Evolutionary conservation across 805 yeast genomes (phyloP), one percentile per base, ranked within the genome.

Genomic region (Candida ovalis): DNA sequence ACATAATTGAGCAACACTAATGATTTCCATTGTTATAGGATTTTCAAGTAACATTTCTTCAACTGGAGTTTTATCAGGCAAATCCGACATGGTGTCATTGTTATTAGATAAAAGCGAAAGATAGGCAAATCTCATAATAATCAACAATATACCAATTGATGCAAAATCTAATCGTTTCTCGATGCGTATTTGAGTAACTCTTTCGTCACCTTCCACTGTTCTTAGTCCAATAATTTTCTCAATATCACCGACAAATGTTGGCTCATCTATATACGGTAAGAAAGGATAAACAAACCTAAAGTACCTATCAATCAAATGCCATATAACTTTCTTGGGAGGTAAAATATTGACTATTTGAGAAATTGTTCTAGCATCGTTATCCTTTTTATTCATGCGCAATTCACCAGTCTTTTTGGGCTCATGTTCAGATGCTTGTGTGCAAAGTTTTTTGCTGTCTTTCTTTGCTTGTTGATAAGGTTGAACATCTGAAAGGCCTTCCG

Each of bases 1-100:
- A 55, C 86, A 81, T 51, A 71, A 60, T 49, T 77, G 77, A 0
- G 86, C 83, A 24, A 75, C 75, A 46, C 67, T 73, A 28, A 77
- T 68, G 15, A 66, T 68, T 21, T 73, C 73, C 36, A 70, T 62
- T 17, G 73, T 72, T 19, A 81, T 69, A 3, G 82, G 82, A 48
- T 75, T 66, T 1, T 63, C 56, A 44, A 77, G 54, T 17, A 82
- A 62, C 55, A 70, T 77, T 3, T 45, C 52, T 59, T 60, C 66
- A 1, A 50, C 55, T 8, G 51, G 67, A 56, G 60, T 63, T 54
- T 47, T 56, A 59, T 39, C 49, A 1, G 52, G n/a, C 13, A 27
- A 61, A 25, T 40, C 52, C 3, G 25, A 28, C 18, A 50, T 64
- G 27, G 10, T 13, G n/a, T 33, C 42, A 2, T 46, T 63, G n/a